phyloP scores from a whole-genome alignment of 169 alveolate genomes.

The Toxoplasma gondii region DNA sequence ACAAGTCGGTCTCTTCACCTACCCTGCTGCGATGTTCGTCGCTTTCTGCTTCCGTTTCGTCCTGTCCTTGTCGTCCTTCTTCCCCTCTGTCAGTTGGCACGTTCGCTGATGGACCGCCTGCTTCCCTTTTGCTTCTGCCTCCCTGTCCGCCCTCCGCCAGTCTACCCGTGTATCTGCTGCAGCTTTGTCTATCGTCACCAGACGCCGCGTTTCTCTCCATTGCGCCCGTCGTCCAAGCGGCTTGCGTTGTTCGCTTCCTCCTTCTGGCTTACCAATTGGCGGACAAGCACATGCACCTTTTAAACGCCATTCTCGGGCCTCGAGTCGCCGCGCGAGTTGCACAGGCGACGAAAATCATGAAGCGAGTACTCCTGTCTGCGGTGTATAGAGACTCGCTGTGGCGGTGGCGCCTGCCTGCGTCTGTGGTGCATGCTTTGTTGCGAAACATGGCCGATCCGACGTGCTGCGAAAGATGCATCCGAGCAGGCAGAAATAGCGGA shows the following conservation, averaged over 20 bases:
- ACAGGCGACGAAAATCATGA: neutral
- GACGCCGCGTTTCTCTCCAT: neutral
- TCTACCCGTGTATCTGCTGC: neutral
- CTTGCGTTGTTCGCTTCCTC: neutral
- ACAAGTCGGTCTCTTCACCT: too few relatives aligned
- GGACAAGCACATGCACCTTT: neutral
- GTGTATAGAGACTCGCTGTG: neutral
- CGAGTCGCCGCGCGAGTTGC: neutral
- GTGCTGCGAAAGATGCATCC: neutral
- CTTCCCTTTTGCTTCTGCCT: neutral
- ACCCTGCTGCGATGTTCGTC: too few relatives aligned
- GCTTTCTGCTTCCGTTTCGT: too few relatives aligned
- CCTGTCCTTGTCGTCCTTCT: neutral
- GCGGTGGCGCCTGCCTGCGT: neutral
- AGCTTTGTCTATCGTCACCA: neutral
- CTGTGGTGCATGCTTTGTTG: neutral
- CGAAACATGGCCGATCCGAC: neutral
- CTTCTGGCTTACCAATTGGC: neutral
- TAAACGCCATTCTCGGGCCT: conserved; percentile 23
- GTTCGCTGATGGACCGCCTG: neutral
- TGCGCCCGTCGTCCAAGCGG: neutral
- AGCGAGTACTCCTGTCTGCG: neutral
- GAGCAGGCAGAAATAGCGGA: neutral
- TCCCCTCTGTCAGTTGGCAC: neutral
- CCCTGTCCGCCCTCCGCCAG: neutral